Percentiles rank a stretch among this genome's conserved stretches.
Evolutionary conservation across 208 protist genomes (phyloP).

Genomic region (Trypanosoma rangeli): DNA sequence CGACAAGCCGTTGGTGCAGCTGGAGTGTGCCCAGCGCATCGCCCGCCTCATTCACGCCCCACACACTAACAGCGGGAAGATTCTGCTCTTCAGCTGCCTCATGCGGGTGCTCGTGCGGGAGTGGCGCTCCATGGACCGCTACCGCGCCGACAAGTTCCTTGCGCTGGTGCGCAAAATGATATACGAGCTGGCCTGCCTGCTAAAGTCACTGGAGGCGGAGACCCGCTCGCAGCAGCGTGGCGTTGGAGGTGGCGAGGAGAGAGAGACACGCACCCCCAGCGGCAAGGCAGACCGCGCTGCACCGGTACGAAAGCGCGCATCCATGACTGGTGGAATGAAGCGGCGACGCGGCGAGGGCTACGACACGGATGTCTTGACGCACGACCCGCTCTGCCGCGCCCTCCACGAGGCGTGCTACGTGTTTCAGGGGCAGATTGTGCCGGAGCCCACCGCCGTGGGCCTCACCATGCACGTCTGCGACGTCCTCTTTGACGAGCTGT

Average conservation of each 20-base stretch:
- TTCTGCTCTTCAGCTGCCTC: constrained; percentile 70
- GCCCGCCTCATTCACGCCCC: constrained; percentile 56
- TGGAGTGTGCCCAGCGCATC: constrained; percentile 78
- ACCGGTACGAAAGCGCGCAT: no score
- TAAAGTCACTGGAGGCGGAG: constrained; percentile 39
- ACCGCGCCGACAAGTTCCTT: constrained; percentile 91
- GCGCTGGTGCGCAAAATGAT: constrained; percentile 81
- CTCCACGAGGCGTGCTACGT: constrained; percentile 62
- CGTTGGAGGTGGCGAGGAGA: not conserved
- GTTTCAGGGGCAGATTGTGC: constrained; percentile 68
- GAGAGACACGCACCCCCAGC: no score
- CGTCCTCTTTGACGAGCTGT: constrained; percentile 76
- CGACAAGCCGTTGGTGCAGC: constrained; percentile 91
- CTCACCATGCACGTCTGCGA: constrained; percentile 87
- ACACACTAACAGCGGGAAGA: constrained; percentile 43
- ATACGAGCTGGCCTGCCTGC: constrained; percentile 43
- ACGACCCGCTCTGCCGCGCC: constrained; percentile 22
- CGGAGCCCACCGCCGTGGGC: constrained; percentile 54
- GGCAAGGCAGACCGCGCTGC: not conserved
- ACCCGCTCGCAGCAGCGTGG: not conserved
- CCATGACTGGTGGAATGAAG: not conserved
- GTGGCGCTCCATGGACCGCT: constrained; percentile 89
- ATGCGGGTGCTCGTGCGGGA: constrained; percentile 82
- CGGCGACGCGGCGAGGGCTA: not conserved
- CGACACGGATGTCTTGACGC: not conserved